Conservation (phyloP, 306 rosid species). For the Trifolium repens region DNA sequence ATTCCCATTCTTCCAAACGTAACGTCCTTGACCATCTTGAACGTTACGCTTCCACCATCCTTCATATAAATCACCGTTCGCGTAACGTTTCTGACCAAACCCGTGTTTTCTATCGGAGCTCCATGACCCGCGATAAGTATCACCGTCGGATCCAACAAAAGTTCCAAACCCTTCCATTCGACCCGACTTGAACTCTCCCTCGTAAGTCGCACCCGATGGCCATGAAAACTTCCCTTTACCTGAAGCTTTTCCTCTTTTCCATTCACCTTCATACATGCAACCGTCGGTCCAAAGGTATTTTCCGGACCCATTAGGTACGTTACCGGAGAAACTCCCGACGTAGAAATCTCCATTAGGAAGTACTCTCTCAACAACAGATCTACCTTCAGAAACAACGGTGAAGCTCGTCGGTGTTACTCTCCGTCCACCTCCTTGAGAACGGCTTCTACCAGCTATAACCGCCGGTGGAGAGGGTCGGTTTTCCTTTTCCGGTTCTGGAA, state of each 20-base stretch:
- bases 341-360: conserved; percentile 94
- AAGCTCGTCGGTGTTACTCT: conserved; percentile 75
- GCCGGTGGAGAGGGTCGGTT: conserved; percentile 44
- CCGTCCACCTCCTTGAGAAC: conserved; percentile 69
- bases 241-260: conserved; percentile 81
- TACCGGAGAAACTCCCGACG: conserved; percentile 80
- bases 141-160: conserved; percentile 75
- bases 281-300: conserved; percentile 93
- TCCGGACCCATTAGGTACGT: conserved; percentile 89
- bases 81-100: conserved; percentile 74
- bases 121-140: conserved; percentile 85
- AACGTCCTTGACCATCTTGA: conserved; percentile 90
- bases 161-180: conserved; percentile 88
- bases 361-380: conserved; percentile 55
- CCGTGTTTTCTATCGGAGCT: conserved; percentile 85
- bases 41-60: conserved; percentile 89
- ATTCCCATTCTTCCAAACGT: conserved; percentile 86
- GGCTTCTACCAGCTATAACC: conserved; percentile 50
- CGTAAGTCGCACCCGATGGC: conserved; percentile 94
- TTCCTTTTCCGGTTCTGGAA: conserved; percentile 55
- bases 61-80: conserved; percentile 85
- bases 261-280: conserved; percentile 85
- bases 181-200: conserved; percentile 85
- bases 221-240: conserved; percentile 83
- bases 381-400: conserved; percentile 21